Evolutionary conservation across 306 rosid species (phyloP).

Genomic region (Prunus fruticosa): DNA sequence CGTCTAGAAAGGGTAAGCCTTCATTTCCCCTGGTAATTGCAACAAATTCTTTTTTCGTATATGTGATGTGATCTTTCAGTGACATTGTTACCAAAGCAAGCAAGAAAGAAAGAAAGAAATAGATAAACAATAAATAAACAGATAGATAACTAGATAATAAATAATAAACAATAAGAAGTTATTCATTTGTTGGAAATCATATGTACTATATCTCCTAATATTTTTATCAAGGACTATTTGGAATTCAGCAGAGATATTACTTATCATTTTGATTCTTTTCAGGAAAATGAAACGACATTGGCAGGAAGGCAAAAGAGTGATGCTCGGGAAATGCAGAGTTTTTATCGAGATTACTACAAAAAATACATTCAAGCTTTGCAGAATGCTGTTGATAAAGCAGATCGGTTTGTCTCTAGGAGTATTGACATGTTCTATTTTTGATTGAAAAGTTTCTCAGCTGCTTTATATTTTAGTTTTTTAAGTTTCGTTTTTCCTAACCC

Average conservation of each 20-base stretch:
- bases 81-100: neutral
- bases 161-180: neutral
- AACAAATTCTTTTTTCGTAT: neutral
- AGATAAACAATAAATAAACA: neutral
- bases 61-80: neutral
- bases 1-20: constrained; percentile 81
- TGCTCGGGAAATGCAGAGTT: constrained; percentile 93
- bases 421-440: constrained; percentile 15
- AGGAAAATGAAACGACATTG: constrained; percentile 86
- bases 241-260: constrained; percentile 11
- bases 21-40: constrained; percentile 17
- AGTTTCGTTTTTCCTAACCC: constrained; percentile 30
- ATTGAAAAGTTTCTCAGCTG: constrained; percentile 13
- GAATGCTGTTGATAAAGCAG: constrained; percentile 70
- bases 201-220: neutral
- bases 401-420: constrained; percentile 58
- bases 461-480: constrained; percentile 6
- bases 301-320: constrained; percentile 82
- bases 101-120: neutral
- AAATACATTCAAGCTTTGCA: constrained; percentile 82
- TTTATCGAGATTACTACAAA: constrained; percentile 76
- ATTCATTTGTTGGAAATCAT: neutral
- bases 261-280: constrained; percentile 15
- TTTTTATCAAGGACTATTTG: constrained; percentile 14
- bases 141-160: neutral